Evolutionary conservation across 2,329 filamentous ascomycete species (phyloP).

Genomic region (Sporothrix dimorphospora): DNA sequence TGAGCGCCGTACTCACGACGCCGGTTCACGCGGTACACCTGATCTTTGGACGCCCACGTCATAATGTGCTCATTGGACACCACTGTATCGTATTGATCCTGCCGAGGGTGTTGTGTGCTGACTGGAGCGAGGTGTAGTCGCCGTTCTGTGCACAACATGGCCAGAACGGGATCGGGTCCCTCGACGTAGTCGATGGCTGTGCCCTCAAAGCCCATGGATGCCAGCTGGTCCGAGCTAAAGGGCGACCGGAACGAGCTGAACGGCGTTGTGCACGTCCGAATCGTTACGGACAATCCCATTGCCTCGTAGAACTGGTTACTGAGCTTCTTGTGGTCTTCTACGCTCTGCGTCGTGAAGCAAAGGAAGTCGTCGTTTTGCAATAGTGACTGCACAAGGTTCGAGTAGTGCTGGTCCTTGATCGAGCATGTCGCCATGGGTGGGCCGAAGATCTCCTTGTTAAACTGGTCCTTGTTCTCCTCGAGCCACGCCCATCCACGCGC

Average conservation of each 20-base stretch:
- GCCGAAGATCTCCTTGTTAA: slow-evolving; percentile 77
- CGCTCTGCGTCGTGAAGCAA: slow-evolving; percentile 77
- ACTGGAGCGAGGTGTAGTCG: slow-evolving; percentile 71
- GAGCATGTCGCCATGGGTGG: slow-evolving; percentile 81
- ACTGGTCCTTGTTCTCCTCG: slow-evolving; percentile 66
- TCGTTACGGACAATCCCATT: slow-evolving; percentile 70
- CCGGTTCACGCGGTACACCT: slow-evolving; percentile 66
- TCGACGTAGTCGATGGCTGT: slow-evolving; percentile 79
- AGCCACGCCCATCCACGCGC: slow-evolving; percentile 81
- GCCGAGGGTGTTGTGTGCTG: slow-evolving; percentile 62
- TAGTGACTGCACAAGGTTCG: slow-evolving; percentile 57
- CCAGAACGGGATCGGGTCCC: slow-evolving; percentile 80
- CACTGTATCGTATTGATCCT: slow-evolving; percentile 70
- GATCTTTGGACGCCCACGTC: slow-evolving; percentile 70
- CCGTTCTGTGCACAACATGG: slow-evolving; percentile 81
- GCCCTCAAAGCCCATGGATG: slow-evolving; percentile 69
- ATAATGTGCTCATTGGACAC: slow-evolving; percentile 60
- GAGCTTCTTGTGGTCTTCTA: slow-evolving; percentile 73
- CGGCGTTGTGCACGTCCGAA: slow-evolving; percentile 63
- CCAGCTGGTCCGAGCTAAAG: slow-evolving; percentile 59
- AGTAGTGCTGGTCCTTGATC: slow-evolving; percentile 71
- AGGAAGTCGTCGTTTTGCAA: slow-evolving; percentile 56
- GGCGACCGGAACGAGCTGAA: slow-evolving; percentile 60
- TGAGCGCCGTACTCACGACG: slow-evolving; percentile 79
- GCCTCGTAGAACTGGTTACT: slow-evolving; percentile 64